A percentile compares a stretch with the other conserved stretches of the same genome.
These are phyloP conservation scores for Rhodotorula glutinis DNA, from an alignment of 1,284 basidiomycete species.

Conservation along the genomic window DNA sequence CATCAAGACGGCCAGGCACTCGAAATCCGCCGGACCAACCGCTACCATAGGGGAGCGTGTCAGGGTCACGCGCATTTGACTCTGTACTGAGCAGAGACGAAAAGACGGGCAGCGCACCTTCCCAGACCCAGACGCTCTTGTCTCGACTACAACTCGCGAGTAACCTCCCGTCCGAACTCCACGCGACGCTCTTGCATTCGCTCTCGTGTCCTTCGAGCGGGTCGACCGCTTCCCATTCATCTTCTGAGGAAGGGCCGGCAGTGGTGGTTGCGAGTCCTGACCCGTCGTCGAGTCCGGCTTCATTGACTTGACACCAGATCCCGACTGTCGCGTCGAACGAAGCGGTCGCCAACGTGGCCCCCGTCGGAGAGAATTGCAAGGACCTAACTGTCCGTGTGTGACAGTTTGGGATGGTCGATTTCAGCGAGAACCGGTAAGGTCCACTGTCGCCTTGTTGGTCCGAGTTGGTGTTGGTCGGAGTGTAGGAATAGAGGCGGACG, in stretches of 20 bases:
- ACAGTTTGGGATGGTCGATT: conserved; percentile 58
- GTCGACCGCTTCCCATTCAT: conserved; percentile 63
- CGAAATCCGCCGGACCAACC: conserved; percentile 67
- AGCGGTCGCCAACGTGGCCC: conserved; percentile 82
- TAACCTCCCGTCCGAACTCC: conserved; percentile 70
- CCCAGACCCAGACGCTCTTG: conserved; percentile 99
- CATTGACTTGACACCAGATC: conserved; percentile 70
- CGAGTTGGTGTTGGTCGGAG: conserved; percentile 29
- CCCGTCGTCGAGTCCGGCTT: conserved; percentile 53
- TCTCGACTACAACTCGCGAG: conserved; percentile 91
- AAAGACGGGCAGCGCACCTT: too few relatives aligned
- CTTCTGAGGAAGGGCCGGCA: conserved; percentile 39
- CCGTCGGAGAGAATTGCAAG: conserved; percentile 86
- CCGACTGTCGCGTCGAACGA: conserved; percentile 93
- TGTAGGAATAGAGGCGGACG: conserved; percentile 78
- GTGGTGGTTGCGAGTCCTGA: conserved; percentile 23
- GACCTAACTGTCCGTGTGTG: conserved; percentile 89
- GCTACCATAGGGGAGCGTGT: too few relatives aligned
- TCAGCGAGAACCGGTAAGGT: conserved; percentile 38
- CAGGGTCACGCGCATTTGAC: too few relatives aligned
- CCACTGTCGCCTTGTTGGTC: conserved; percentile 19
- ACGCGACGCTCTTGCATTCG: conserved; percentile 93
- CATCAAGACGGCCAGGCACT: conserved; percentile 93
- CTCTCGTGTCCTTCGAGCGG: conserved; percentile 92
- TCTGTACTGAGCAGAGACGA: too few relatives aligned